Evolutionary conservation across 257 asterid species (phyloP), one percentile per base, ranked within the genome.

Genomic region (Plantago major): DNA sequence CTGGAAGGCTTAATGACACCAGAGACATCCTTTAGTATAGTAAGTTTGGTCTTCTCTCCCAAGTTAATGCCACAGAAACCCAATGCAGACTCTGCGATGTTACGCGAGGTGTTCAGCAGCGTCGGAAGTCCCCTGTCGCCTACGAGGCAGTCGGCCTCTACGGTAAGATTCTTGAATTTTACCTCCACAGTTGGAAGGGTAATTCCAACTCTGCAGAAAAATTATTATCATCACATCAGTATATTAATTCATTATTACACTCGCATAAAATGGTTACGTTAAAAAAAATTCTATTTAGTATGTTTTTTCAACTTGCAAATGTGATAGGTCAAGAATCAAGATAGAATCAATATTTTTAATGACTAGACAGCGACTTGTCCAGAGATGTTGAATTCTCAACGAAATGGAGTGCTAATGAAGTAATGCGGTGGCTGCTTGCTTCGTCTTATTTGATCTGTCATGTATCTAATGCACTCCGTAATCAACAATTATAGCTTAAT

Each of bases 1-100:
- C 93, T 85, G 5, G 87, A 82, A 22, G 94, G 89, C 59, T 82
- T 85, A 10, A 85, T 70, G 48, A 82, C 77, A 62, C 94, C 94
- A 0, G 87, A 85, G 5, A 55, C 71, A 49, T 82, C 81, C 66
- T 78, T 82, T 13, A 85, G 74, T 59, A 85, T 78, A 0, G 83
- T 76, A 58, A 82, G 87, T 60, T 76, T 85, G 11, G 81, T 76
- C 44, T 69, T 82, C 14, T 74, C 56, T 11, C 82, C 81, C 56
- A 76, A 26, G 26, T 67, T 66, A 9, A 82, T 64, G 26, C 89
- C 89, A 40, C 78, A 54, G 46, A 55, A 76, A 11, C 76, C 63
- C 61, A 85, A n/a, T 10, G 62, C 81, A 28, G 76, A 57, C 70
- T 85, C 94, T 2, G 53, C 74, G 6, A 82, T 65, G 76, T 80